Percentiles rank a stretch among this genome's conserved stretches.
phyloP scores from a whole-genome alignment of 2,329 filamentous ascomycete genomes.

The Botrytis porri region DNA sequence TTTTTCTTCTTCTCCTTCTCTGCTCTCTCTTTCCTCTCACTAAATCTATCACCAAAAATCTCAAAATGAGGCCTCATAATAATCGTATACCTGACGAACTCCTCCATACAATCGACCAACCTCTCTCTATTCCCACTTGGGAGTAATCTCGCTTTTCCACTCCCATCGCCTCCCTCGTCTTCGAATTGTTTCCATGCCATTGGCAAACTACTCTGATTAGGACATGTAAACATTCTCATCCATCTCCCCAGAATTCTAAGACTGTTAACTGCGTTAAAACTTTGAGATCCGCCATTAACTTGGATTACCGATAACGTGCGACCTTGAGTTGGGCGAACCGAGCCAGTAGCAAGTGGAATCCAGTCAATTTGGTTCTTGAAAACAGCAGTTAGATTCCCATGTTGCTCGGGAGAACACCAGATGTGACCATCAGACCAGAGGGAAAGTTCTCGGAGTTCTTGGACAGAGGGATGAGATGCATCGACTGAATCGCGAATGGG shows the following conservation, averaged over 20 bases:
- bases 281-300: conserved; percentile 62
- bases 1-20: conserved; percentile 3
- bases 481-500: conserved; percentile 60
- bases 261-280: conserved; percentile 65
- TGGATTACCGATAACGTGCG: conserved; percentile 61
- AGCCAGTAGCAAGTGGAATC: conserved; percentile 61
- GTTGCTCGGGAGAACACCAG: conserved; percentile 65
- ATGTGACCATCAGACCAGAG: conserved; percentile 65
- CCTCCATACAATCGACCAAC: conserved; percentile 66
- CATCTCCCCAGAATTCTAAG: conserved; percentile 64
- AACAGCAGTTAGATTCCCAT: conserved; percentile 62
- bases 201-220: conserved; percentile 63
- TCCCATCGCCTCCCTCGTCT: conserved; percentile 42
- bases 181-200: conserved; percentile 63
- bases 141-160: conserved; percentile 47
- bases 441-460: conserved; percentile 59
- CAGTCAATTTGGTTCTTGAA: conserved; percentile 72
- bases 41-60: conserved; percentile 60
- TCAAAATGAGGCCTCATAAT: conserved; percentile 60
- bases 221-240: conserved; percentile 68
- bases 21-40: conserved; percentile 48
- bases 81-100: conserved; percentile 67
- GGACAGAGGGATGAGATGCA: conserved; percentile 57
- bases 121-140: conserved; percentile 56
- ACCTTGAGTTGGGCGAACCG: conserved; percentile 63